A percentile compares a stretch with the other conserved stretches of the same genome.
Evolutionary conservation across 441 rosid genomes (phyloP).

Genomic region (Melastoma candidum): DNA sequence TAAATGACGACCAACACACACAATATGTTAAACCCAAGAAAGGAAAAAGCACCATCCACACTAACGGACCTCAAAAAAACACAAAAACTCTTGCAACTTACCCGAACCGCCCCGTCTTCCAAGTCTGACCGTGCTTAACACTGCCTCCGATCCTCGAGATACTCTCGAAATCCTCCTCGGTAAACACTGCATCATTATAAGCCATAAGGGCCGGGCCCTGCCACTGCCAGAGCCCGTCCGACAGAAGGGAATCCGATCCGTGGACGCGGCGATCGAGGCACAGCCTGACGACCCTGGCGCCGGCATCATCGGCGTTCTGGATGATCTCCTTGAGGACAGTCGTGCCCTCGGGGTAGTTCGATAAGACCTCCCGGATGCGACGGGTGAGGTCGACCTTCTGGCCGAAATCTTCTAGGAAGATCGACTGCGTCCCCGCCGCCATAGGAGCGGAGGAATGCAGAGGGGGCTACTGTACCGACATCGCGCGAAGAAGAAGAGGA

Average conservation of each 20-base stretch:
- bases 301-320: conserved; percentile 97
- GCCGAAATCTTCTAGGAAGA: conserved; percentile 91
- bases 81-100: conserved; percentile 12
- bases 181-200: conserved; percentile 78
- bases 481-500: too few relatives aligned
- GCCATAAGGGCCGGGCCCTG: conserved; percentile 86
- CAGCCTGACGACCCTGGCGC: conserved; percentile 72
- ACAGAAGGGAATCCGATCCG: conserved; percentile 47
- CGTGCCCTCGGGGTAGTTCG: conserved; percentile 96
- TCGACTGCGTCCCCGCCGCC: conserved; percentile 20
- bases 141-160: conserved; percentile 93
- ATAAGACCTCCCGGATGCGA: conserved; percentile 85
- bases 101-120: conserved; percentile 97
- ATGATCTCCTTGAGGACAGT: conserved; percentile 89
- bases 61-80: not conserved
- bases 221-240: conserved; percentile 66
- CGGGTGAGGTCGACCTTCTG: conserved; percentile 98
- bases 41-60: not conserved
- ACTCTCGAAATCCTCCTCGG: conserved; percentile 87
- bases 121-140: conserved; percentile 68
- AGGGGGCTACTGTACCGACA: too few relatives aligned
- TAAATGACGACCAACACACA: too few relatives aligned
- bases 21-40: not conserved
- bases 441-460: not conserved
- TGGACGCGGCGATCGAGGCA: conserved; percentile 82